phyloP scores from a whole-genome alignment of 768 basidiomycete genomes.

The Panaeolus papilionaceus region DNA sequence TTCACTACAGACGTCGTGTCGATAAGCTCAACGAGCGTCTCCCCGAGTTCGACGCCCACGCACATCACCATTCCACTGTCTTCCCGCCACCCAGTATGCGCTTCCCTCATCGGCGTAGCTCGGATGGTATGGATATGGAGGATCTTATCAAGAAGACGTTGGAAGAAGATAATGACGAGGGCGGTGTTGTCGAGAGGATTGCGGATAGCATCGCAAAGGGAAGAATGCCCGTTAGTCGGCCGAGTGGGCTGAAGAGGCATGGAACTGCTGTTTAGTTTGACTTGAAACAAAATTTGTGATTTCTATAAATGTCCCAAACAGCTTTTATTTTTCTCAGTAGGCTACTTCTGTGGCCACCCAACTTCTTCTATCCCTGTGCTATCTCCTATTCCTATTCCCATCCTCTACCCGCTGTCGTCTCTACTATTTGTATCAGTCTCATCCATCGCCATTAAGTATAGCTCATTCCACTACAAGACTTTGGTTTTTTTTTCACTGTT shows the following conservation, averaged over 20 bases:
- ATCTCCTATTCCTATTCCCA: not conserved
- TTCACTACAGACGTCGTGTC: constrained; percentile 61
- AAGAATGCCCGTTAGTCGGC: constrained; percentile 49
- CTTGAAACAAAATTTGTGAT: not conserved
- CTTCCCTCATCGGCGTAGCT: constrained; percentile 42
- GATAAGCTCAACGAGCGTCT: constrained; percentile 80
- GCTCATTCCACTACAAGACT: not conserved
- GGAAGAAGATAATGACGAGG: constrained; percentile 59
- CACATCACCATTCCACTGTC: constrained; percentile 38
- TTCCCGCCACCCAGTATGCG: constrained; percentile 71
- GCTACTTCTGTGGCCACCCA: not conserved
- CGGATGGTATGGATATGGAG: constrained; percentile 65
- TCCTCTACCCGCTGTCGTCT: not conserved
- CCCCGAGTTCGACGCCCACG: constrained; percentile 55
- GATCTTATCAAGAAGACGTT: constrained; percentile 65
- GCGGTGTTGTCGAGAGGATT: constrained; percentile 60
- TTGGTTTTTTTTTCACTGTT: not conserved
- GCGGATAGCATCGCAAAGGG: constrained; percentile 68
- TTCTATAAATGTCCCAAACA: not conserved
- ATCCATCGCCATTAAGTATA: not conserved
- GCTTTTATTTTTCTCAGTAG: not conserved
- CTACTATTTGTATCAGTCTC: constrained; percentile 1
- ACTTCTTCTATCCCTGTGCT: not conserved
- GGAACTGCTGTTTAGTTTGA: constrained; percentile 52
- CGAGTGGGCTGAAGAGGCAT: constrained; percentile 64